Evolutionary conservation across 257 asterid species (phyloP), one percentile per base, ranked within the genome.

Genomic region (Solanum peruvianum): DNA sequence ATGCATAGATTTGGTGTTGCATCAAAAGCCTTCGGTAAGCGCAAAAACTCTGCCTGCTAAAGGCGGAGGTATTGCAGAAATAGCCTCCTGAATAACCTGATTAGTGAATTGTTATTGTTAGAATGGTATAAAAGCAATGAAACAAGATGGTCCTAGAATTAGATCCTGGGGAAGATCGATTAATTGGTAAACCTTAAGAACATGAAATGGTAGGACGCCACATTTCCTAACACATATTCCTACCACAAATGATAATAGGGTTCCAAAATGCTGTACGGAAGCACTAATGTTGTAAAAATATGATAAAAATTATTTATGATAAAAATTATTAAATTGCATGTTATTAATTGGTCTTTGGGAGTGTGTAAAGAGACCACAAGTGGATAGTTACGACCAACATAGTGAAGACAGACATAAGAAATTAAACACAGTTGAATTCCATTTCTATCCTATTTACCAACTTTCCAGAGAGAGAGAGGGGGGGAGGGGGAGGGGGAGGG

Each of bases 21-120:
- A 47, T 94, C 91, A 93, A 85, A 97, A 95, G 49, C 99, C 98
- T 88, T 92, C 93, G 3, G 98, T 94, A 52, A 97, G 94, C 84
- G 97, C 98, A 86, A 90, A 93, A 60, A 94, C 94, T 88, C 98
- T 91, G 83, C 99, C 98, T 13, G 98, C 95, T 91, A 97, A 89
- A 42, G 98, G 96, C 37, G 94, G 94, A 3, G 96, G 89, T 90
- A 97, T 85, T 45, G 92, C 92, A 86, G 98, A 87, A 71, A 97
- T 15, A 23, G 98, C 99, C 82, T 94, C 92, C 87, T 94, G 91
- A 85, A 97, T 95, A 64, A 93, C 98, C 98, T 94, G 93, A 88
- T 11, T 33, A 9, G n/a, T 39, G 31, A 62, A 23, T 18, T 86
- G 14, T 67, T 10, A 86, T 85, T 18, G 62, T 81, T 84, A 66